Conservation (phyloP, 2,329 filamentous ascomycete genomes). For the Basipetospora chlamydospora region DNA sequence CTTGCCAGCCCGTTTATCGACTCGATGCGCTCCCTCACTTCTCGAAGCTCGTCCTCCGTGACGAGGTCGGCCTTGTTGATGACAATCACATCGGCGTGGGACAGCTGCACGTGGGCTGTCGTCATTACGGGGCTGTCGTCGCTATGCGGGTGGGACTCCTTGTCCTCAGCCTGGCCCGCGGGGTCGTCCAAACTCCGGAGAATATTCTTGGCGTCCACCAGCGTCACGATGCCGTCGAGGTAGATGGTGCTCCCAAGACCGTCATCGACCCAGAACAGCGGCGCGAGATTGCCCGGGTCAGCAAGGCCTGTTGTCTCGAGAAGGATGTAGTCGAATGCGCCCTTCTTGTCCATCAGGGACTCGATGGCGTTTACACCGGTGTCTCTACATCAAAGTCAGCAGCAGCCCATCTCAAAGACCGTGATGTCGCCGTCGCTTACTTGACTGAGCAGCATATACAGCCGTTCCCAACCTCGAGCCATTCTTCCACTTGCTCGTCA, state of each 20-base stretch:
- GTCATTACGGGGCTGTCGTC: slow-evolving; percentile 59
- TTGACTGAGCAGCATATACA: slow-evolving; percentile 98
- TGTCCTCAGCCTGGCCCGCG: slow-evolving; percentile 34
- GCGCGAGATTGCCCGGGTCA: slow-evolving; percentile 89
- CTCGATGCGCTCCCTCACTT: slow-evolving; percentile 54
- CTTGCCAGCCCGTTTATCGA: slow-evolving; percentile 86
- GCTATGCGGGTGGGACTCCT: slow-evolving; percentile 36
- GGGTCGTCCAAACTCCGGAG: slow-evolving; percentile 66
- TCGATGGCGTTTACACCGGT: slow-evolving; percentile 90
- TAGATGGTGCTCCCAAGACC: slow-evolving; percentile 91
- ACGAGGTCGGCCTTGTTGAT: slow-evolving; percentile 92
- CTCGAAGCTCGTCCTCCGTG: slow-evolving; percentile 49
- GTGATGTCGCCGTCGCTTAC: no score
- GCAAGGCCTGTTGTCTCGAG: slow-evolving; percentile 92
- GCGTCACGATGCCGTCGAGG: slow-evolving; percentile 87
- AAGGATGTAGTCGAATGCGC: slow-evolving; percentile 92
- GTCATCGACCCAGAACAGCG: slow-evolving; percentile 95
- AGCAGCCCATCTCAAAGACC: no score
- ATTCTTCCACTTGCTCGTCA: slow-evolving; percentile 74
- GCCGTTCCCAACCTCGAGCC: slow-evolving; percentile 90
- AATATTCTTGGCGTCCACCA: slow-evolving; percentile 92
- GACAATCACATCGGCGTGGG: slow-evolving; percentile 86
- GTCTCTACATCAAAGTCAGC: slow-evolving; percentile 47
- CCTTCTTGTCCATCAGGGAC: slow-evolving; percentile 84
- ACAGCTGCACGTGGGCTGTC: slow-evolving; percentile 90